Conservation (phyloP, 2,329 filamentous ascomycete species). For the Venturia aucupariae region DNA sequence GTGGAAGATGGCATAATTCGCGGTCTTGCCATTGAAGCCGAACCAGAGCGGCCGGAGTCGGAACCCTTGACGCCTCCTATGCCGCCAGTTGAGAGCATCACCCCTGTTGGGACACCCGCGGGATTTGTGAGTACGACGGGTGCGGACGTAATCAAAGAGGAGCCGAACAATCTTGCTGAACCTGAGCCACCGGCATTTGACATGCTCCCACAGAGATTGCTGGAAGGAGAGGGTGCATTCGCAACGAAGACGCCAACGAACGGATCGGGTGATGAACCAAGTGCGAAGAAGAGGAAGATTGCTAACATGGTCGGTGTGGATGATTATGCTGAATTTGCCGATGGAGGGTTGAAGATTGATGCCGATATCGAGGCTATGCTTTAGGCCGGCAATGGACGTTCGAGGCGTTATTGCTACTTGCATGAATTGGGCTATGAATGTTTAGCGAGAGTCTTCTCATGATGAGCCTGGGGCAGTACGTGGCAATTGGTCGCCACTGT, state of each 20-base stretch:
- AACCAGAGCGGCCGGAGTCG: constrained; percentile 67
- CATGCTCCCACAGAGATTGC: not conserved
- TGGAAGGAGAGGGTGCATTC: constrained; percentile 22
- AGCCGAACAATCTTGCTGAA: constrained; percentile 17
- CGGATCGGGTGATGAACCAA: constrained; percentile 24
- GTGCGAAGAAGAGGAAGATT: constrained; percentile 41
- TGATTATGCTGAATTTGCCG: constrained; percentile 35
- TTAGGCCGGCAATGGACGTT: not conserved
- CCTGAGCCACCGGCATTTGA: constrained; percentile 4
- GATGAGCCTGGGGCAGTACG: no score
- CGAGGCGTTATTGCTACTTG: not conserved
- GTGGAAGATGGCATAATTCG: constrained; percentile 90
- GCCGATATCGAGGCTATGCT: constrained; percentile 15
- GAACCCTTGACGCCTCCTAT: constrained; percentile 81
- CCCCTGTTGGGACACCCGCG: constrained; percentile 41
- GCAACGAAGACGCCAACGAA: constrained; percentile 30
- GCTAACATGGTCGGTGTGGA: constrained; percentile 33
- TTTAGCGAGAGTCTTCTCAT: not conserved
- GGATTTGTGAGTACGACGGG: constrained; percentile 31
- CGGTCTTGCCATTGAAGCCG: constrained; percentile 54
- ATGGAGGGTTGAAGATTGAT: constrained; percentile 18
- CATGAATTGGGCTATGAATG: not conserved
- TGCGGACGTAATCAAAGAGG: constrained; percentile 22
- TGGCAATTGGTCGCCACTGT: no score
- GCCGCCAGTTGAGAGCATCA: constrained; percentile 57